Evolutionary conservation across 306 rosid species (phyloP), one percentile per base, ranked within the genome.

Genomic region (Astragalus glycyphyllos): DNA sequence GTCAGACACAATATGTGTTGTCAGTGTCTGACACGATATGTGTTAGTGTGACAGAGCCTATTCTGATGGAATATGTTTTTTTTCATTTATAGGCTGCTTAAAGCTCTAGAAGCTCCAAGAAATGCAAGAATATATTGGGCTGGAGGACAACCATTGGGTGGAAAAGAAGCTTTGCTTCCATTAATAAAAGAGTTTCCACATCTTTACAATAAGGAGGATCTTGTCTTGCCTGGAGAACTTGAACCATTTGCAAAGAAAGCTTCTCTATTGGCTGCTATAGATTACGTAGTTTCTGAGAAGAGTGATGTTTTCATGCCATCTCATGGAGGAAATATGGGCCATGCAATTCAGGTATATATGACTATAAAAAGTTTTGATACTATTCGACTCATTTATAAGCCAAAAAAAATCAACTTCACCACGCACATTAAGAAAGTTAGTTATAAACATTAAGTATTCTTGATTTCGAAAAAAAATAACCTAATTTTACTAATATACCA

Each of bases 291-390:
- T 46, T 87, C 88, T 0, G 88, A 94, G 80, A 84, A 81, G 58
- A 94, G 99, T 29, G 92, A 94, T 57, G 92, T 94, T 65, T 94
- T 94, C 95, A 87, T 94, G 97, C 97, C 97, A 35, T 91, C 97
- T 65, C 99, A 94, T 79, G 99, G 97, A 47, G 99, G 99, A 62
- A 94, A 94, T 67, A 94, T 94, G 99, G 97, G 96, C 42, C 99
- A 90, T 75, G 99, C 96, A 11, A 47, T 94, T 58, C 98, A 93
- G 96, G 98, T 93, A 85, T n/a, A n/a, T 62, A 17, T 26, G 31
- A 29, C 20, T 50, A 46, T 6, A 15, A 2, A 47, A 70, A 20
- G n/a, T n/a, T 60, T 9, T 63, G 10, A 48, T 26, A 26, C 31
- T 26, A 37, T 17, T 29, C 23, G 23, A 20, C 23, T 20, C n/a